Evolutionary conservation across 495 filamentous ascomycete species (phyloP), one percentile per base, ranked within the genome.

Genomic region (Penicillium pulvis): DNA sequence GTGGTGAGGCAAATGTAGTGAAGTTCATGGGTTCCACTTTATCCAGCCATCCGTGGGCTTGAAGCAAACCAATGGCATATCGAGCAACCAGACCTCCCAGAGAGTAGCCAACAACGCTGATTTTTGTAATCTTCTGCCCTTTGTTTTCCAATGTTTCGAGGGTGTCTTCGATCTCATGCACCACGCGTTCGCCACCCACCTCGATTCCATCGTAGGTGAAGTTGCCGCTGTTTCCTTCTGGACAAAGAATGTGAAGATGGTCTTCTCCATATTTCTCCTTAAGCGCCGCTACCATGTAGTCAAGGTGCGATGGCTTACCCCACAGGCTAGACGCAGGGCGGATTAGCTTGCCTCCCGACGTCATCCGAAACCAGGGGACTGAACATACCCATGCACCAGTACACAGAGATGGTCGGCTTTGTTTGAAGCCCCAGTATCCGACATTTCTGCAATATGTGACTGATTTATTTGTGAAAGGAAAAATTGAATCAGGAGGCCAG

Each of bases 171-270:
- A 97, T 91, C 77, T 98, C 93, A 60, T 85, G 77, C 19, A 87
- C 88, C 31, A 97, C 86, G 41, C 93, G 86, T 79, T 98, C 93
- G 56, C 90, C 93, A 55, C 93, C 90, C 9, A 87, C 76, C 64
- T 97, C 92, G 67, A 98, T 92, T 52, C 93, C 93, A 74, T 98
- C 93, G 72, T 98, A 98, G 23, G 93, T 98, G 73, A 87, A 90
- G 58, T 76, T 87, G 6, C 92, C 91, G 53, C 84, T 79, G 71
- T 97, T 98, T 56, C 86, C 82, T 74, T 93, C 89, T 4, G 88
- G 83, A 31, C 87, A 77, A 24, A 97, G 81, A 53, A 97, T 83
- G 68, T 93, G 81, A 6, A 97, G 70, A 30, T 79, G 62, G 8
- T 88, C 83, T 61, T 85, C 81, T 17, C 84, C 73, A 68, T 91